A percentile compares a stretch with the other conserved stretches of the same genome.
phyloP scores from a whole-genome alignment of 2,329 filamentous ascomycete species.

The Leptographium radiaticola region DNA sequence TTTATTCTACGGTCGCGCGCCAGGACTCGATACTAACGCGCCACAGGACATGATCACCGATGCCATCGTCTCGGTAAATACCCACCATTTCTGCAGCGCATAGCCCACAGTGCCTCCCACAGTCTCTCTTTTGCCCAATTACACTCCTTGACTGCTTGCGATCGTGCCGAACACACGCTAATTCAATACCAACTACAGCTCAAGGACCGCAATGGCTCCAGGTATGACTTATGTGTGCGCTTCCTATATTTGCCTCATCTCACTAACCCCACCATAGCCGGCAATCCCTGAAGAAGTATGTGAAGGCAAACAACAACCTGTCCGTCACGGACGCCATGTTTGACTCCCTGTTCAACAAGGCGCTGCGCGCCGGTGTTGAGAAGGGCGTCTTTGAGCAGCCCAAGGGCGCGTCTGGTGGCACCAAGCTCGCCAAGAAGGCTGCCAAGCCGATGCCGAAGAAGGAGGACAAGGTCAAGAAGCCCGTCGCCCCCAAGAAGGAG shows the following conservation, averaged over 20 bases:
- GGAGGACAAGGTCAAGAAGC: slow-evolving; percentile 19
- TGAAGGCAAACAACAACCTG: slow-evolving; percentile 40
- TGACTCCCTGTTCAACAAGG: slow-evolving; percentile 72
- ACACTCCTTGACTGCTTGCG: not conserved
- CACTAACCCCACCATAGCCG: slow-evolving; percentile 29
- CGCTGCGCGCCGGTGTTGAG: slow-evolving; percentile 68
- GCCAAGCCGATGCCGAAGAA: slow-evolving; percentile 25
- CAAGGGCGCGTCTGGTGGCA: slow-evolving; percentile 80
- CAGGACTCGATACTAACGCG: slow-evolving; percentile 2
- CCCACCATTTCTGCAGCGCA: slow-evolving; percentile 6
- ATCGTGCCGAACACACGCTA: not conserved
- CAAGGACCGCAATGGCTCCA: slow-evolving; percentile 50
- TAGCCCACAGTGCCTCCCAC: not conserved
- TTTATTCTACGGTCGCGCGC: not conserved
- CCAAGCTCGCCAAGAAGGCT: slow-evolving; percentile 81
- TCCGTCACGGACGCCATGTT: slow-evolving; percentile 40
- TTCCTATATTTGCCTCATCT: slow-evolving; percentile 5
- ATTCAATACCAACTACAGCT: slow-evolving; percentile 27
- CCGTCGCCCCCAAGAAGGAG: slow-evolving; percentile 16
- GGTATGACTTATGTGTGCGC: slow-evolving; percentile 17
- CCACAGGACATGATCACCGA: slow-evolving; percentile 49
- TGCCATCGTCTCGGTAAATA: slow-evolving; percentile 46
- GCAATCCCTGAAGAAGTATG: slow-evolving; percentile 49
- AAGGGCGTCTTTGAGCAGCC: slow-evolving; percentile 79
- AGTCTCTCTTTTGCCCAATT: not conserved